Conservation (phyloP, 176 grass and related monocot species). For the Oryza australiensis region DNA sequence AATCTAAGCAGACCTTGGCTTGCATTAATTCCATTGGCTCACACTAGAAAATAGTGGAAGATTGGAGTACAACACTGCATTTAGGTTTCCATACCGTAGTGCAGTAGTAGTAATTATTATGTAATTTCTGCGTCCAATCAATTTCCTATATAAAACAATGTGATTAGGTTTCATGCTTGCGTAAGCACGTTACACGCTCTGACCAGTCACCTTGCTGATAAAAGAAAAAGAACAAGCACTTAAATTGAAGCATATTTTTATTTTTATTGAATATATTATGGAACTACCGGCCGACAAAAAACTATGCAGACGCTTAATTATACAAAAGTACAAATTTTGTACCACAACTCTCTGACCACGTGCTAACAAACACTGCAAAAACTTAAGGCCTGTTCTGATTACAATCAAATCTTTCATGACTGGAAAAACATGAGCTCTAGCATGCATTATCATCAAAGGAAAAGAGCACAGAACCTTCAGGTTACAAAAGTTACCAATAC, state of each 20-base stretch:
- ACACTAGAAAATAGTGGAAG: neutral
- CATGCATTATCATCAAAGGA: neutral
- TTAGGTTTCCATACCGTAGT: neutral
- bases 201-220: neutral
- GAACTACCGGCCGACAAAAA: neutral
- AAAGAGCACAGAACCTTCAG: neutral
- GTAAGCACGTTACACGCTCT: neutral
- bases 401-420: neutral
- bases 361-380: neutral
- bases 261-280: neutral
- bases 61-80: neutral
- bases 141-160: neutral
- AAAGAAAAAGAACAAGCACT: neutral
- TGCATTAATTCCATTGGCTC: no score
- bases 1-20: no score
- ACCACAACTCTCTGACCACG: neutral
- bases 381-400: neutral
- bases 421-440: neutral
- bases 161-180: neutral
- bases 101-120: neutral
- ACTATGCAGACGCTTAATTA: neutral
- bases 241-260: neutral
- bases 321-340: neutral
- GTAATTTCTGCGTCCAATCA: neutral
- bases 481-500: neutral